Conservation (phyloP, 1,284 basidiomycete genomes). For the Moniliella sp. region DNA sequence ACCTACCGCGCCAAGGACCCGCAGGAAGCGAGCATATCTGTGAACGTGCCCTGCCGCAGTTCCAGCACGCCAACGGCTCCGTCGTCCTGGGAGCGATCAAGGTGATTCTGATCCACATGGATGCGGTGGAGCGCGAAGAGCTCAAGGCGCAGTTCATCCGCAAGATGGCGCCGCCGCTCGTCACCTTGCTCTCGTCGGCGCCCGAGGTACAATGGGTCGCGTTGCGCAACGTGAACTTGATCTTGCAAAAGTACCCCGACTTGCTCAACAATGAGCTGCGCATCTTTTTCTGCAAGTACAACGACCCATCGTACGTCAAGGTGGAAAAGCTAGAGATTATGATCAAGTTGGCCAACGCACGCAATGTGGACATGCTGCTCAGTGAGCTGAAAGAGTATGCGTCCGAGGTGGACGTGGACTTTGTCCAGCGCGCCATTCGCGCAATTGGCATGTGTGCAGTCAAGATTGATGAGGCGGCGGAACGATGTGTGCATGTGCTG, state of each 20-base stretch:
- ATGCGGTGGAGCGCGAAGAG: constrained; percentile 50
- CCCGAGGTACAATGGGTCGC: constrained; percentile 71
- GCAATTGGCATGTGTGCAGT: constrained; percentile 89
- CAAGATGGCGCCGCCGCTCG: constrained; percentile 94
- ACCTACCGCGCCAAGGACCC: constrained; percentile 57
- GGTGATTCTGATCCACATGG: constrained; percentile 57
- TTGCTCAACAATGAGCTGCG: constrained; percentile 83
- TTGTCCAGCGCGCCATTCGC: constrained; percentile 76
- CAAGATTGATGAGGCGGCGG: constrained; percentile 74
- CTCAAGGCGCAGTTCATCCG: constrained; percentile 64
- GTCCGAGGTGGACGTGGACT: constrained; percentile 93
- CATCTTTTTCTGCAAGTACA: constrained; percentile 99
- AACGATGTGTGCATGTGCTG: constrained; percentile 79
- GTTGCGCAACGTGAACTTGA: constrained; percentile 79
- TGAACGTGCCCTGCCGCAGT: constrained; percentile 89
- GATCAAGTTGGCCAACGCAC: constrained; percentile 73
- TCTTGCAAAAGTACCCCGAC: constrained; percentile 74
- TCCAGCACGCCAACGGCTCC: constrained; percentile 84
- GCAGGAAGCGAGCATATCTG: constrained; percentile 93
- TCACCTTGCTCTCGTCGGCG: constrained; percentile 43
- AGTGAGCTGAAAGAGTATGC: constrained; percentile 95
- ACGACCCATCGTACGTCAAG: constrained; percentile 93
- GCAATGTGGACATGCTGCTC: constrained; percentile 76
- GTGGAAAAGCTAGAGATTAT: constrained; percentile 95
- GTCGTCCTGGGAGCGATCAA: constrained; percentile 87